Base-by-base conservation (phyloP, 352 stramenopile species). In the Pythium pyrilobum region DNA sequence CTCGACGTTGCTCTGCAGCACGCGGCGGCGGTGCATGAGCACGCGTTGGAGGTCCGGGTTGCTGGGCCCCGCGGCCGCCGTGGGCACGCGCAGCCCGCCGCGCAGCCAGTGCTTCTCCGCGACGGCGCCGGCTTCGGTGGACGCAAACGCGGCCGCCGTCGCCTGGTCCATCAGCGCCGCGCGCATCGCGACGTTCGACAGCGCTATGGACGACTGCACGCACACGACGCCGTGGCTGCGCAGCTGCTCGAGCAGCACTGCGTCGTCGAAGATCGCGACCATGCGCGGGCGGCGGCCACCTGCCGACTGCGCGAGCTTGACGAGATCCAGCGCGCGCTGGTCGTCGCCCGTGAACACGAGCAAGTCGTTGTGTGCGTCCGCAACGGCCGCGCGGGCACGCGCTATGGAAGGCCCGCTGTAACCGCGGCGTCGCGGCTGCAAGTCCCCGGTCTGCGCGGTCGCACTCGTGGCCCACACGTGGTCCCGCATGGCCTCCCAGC, bases 151-250 rank as follows among this genome's bases (percentile, higher is more conserved):
- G n/a, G n/a, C n/a, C n/a, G n/a, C n/a, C n/a, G n/a, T n/a, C n/a
- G n/a, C n/a, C n/a, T n/a, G 51, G 4, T 85, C 72, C 11, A 88
- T 56, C n/a, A 88, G 56, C 8, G 72, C 73, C 73, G 85, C 83
- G 18, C 76, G 69, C 16, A 74, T 87, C 0, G 67, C 74, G 42
- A 87, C 81, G 32, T 87, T 85, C 16, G 75, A 73, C 36, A 89
- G 54, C 18, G 75, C 76, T 46, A 85, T 84, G 10, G 71, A 74
- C 34, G 73, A 72, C 50, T 87, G 73, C 27, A 87, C 81, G 21
- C 78, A 72, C n/a, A 89, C 39, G 33, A 87, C 75, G 4, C 69
- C 72, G 3, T 72, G 43, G 6, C 72, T 65, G 23, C 68, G 75
- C 39, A 89, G 54, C 9, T 74, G 51, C 33, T 74, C 69, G 31